These are phyloP conservation scores for Halenospora varia DNA, from an alignment of 495 filamentous ascomycete species.

Conservation along the genomic window DNA sequence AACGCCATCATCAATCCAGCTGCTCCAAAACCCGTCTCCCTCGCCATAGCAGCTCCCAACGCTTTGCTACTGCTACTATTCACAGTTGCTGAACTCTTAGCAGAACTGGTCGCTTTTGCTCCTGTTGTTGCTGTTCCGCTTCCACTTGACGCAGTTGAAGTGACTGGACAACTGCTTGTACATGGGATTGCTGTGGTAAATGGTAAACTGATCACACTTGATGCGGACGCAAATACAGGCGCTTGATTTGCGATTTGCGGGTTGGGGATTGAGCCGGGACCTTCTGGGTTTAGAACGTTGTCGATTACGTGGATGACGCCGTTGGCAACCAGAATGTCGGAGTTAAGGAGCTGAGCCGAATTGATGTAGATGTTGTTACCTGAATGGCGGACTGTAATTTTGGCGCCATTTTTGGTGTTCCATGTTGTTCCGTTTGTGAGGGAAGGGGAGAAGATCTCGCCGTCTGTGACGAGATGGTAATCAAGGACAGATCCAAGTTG, in stretches of 20 bases:
- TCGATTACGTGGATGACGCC: conserved; percentile 69
- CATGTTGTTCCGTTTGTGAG: conserved; percentile 40
- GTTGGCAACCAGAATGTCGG: conserved; percentile 59
- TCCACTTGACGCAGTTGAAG: conserved; percentile 1
- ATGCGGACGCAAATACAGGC: conserved; percentile 17
- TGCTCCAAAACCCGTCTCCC: conserved; percentile 18
- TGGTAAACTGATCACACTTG: conserved; percentile 7
- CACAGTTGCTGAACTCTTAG: not conserved
- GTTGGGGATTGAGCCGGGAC: conserved; percentile 15
- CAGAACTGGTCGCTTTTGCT: conserved; percentile 1
- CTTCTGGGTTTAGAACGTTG: conserved; percentile 23
- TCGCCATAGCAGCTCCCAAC: conserved; percentile 10
- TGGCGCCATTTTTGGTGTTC: conserved; percentile 37
- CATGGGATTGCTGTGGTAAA: conserved; percentile 29
- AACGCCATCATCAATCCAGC: conserved; percentile 20
- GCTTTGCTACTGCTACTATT: conserved; percentile 14
- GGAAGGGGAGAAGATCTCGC: conserved; percentile 45
- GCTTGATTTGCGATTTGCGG: conserved; percentile 12
- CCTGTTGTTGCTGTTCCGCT: not conserved
- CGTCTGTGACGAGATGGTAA: conserved; percentile 56
- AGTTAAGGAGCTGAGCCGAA: conserved; percentile 46
- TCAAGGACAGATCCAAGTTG: conserved; percentile 45
- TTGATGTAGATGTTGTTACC: conserved; percentile 43
- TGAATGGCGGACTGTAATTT: conserved; percentile 46
- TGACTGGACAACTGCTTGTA: conserved; percentile 24